A percentile compares a stretch with the other conserved stretches of the same genome.
Conservation (phyloP, 192 early-diverging fungal species). For the Chytriomyces confervae region DNA sequence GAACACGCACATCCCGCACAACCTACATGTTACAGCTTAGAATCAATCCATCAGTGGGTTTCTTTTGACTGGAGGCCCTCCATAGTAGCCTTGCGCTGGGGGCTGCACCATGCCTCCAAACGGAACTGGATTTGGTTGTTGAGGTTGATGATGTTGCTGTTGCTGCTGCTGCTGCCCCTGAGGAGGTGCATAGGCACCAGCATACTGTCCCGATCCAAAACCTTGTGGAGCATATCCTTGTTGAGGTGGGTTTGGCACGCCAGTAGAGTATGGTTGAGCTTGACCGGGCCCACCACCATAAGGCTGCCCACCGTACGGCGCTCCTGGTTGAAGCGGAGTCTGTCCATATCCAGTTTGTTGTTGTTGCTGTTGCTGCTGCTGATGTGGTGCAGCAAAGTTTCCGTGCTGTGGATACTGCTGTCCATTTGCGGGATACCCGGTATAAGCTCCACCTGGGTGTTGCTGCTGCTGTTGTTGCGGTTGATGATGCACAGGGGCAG, state of each 20-base stretch:
- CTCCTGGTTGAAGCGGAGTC: background rate
- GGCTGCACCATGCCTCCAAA: too few species aligned
- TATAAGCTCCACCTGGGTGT: background rate
- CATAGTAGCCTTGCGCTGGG: too few species aligned
- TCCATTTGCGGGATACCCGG: background rate
- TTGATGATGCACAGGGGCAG: conserved; percentile 7
- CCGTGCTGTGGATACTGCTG: background rate
- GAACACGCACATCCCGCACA: too few species aligned
- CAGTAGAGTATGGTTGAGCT: background rate
- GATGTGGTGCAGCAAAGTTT: background rate
- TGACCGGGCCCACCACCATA: background rate
- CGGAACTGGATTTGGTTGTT: background rate
- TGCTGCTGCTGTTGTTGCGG: background rate
- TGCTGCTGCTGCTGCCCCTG: conserved; percentile 46
- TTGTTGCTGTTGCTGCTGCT: background rate
- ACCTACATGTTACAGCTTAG: too few species aligned
- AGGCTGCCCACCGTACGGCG: background rate
- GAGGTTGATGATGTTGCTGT: conserved; percentile 24
- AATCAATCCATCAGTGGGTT: too few species aligned
- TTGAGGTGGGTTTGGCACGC: too few species aligned
- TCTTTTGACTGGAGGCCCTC: too few species aligned
- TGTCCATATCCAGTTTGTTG: background rate
- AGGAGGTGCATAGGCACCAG: background rate
- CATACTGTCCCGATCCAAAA: background rate
- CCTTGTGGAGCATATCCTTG: too few species aligned